phyloP scores from a whole-genome alignment of 2,329 filamentous ascomycete genomes.

The Ilyonectria destructans region DNA sequence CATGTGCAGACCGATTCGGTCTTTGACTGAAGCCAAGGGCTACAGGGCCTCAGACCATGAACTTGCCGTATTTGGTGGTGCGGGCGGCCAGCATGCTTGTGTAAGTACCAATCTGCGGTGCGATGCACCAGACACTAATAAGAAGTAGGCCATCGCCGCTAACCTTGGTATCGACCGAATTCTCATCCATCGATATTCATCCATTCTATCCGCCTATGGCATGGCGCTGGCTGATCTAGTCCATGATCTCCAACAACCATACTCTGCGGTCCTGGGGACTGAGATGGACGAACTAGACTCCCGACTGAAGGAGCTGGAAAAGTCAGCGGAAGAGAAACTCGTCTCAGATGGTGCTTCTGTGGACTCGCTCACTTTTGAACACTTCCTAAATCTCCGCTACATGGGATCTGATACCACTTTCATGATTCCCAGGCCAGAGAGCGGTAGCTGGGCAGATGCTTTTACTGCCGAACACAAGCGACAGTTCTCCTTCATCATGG shows the following conservation, averaged over 20 bases:
- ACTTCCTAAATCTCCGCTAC: constrained; percentile 62
- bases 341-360: constrained; percentile 52
- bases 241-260: constrained; percentile 51
- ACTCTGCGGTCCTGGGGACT: constrained; percentile 42
- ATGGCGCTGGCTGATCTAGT: constrained; percentile 61
- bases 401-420: constrained; percentile 60
- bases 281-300: background rate
- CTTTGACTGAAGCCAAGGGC: constrained; percentile 56
- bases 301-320: constrained; percentile 32
- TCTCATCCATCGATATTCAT: constrained; percentile 61
- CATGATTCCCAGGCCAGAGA: constrained; percentile 51
- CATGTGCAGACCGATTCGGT: constrained; percentile 56
- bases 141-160: constrained; percentile 50
- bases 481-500: constrained; percentile 76
- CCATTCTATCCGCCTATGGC: constrained; percentile 62
- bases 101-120: constrained; percentile 16
- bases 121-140: background rate
- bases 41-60: constrained; percentile 54
- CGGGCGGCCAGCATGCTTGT: constrained; percentile 60
- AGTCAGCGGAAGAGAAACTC: constrained; percentile 18
- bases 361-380: constrained; percentile 59
- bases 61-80: constrained; percentile 54
- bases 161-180: constrained; percentile 58
- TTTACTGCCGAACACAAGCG: constrained; percentile 81
- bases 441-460: constrained; percentile 60